Evolutionary conservation across 768 basidiomycete genomes (phyloP).

Genomic region (Termitomyces sp.): DNA sequence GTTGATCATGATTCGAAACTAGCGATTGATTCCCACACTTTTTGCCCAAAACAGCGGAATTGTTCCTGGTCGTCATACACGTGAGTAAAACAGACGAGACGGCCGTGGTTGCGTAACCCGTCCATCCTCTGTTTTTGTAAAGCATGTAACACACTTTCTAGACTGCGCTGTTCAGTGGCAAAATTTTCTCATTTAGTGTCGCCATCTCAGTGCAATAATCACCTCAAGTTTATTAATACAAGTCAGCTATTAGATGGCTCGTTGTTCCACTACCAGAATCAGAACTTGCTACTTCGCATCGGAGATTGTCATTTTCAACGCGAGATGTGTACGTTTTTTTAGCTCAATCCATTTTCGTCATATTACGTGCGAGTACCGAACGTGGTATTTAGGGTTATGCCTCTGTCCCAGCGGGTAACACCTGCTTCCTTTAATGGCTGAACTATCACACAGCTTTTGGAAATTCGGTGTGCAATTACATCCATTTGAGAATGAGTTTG

Average conservation of each 20-base stretch:
- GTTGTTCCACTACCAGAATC: not conserved
- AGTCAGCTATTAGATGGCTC: not conserved
- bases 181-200: not conserved
- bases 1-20: constrained; percentile 7
- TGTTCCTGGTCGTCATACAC: constrained; percentile 27
- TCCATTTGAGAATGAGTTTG: not conserved
- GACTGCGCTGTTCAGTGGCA: not conserved
- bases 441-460: not conserved
- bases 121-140: not conserved
- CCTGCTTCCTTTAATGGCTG: not conserved
- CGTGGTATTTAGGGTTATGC: not conserved
- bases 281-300: not conserved
- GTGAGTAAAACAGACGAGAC: constrained; percentile 13
- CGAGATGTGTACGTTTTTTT: not conserved
- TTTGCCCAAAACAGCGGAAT: constrained; percentile 20
- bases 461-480: not conserved
- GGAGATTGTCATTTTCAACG: not conserved
- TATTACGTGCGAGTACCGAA: not conserved
- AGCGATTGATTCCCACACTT: constrained; percentile 20
- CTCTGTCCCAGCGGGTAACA: not conserved
- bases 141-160: not conserved
- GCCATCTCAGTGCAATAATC: not conserved
- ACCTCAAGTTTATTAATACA: not conserved
- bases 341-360: not conserved
- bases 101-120: not conserved